These are phyloP conservation scores for Neopestalotiopsis sp. DNA, from an alignment of 2,329 filamentous ascomycete species.

Conservation along the genomic window DNA sequence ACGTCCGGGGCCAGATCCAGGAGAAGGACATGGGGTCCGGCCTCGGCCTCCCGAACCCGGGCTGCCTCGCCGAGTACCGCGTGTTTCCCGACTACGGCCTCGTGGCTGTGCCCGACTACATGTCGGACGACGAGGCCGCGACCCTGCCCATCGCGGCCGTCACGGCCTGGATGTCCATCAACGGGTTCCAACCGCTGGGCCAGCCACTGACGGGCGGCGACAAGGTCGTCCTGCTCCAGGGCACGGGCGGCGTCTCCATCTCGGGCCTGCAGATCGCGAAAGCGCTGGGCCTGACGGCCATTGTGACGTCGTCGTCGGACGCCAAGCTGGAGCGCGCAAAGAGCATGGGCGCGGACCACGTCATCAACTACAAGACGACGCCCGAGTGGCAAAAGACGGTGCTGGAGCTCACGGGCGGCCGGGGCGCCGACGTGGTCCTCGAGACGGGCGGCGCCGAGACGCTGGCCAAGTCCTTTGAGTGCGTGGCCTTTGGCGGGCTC, in stretches of 20 bases:
- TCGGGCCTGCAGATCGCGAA: slow-evolving; percentile 59
- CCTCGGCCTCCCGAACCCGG: slow-evolving; percentile 64
- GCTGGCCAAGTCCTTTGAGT: slow-evolving; percentile 56
- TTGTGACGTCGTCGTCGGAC: slow-evolving; percentile 48
- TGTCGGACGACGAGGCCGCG: slow-evolving; percentile 63
- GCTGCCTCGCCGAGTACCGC: slow-evolving; percentile 63
- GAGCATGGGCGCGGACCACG: slow-evolving; percentile 54
- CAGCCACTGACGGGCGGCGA: slow-evolving; percentile 49
- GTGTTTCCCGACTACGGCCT: slow-evolving; percentile 62
- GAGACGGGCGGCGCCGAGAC: slow-evolving; percentile 60
- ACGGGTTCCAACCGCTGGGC: slow-evolving; percentile 61
- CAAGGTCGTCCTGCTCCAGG: slow-evolving; percentile 56
- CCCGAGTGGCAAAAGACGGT: slow-evolving; percentile 57
- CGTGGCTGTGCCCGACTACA: slow-evolving; percentile 59
- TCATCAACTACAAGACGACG: slow-evolving; percentile 59
- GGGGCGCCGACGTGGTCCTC: slow-evolving; percentile 59
- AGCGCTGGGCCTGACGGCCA: slow-evolving; percentile 53
- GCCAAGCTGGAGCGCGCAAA: slow-evolving; percentile 52
- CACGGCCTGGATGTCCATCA: slow-evolving; percentile 70
- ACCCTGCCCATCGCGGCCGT: slow-evolving; percentile 66
- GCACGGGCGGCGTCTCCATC: slow-evolving; percentile 59
- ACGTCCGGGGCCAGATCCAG: slow-evolving; percentile 63
- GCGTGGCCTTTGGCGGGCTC: slow-evolving; percentile 58
- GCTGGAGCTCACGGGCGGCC: slow-evolving; percentile 46
- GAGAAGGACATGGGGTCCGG: slow-evolving; percentile 60